Base-by-base conservation (phyloP, 2,329 filamentous ascomycete genomes). In the Epichloe scottii region DNA sequence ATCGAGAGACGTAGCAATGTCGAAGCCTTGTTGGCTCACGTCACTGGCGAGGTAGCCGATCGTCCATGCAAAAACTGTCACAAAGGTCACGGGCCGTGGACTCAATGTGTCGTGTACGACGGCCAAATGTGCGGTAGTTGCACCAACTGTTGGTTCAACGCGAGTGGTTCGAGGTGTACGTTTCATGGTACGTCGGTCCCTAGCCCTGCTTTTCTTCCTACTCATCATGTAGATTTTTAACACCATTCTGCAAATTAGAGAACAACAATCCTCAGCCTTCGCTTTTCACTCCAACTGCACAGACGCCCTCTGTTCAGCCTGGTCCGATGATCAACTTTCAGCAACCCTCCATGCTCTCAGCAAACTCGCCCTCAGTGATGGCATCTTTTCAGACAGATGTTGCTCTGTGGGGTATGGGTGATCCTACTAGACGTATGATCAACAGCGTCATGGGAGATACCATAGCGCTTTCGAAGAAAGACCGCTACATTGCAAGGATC, bases 121-220 rank as follows among this genome's bases (percentile, higher is more conserved):
- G 77, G 78, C 1, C 75, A 79, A 59, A 77, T 81, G 75, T 80
- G 76, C 53, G 78, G 78, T 10, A 79, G 76, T 58, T 82, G 78
- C 55, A 73, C 77, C 52, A 82, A 82, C 59, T 82, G 78, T 60
- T 81, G 78, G 78, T 81, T 77, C 62, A 82, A 82, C 51, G 78
- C 78, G 7, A 79, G 76, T 48, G 78, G 78, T 10, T 72, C 76
- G 10, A 66, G 78, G 48, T 82, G 78, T 54, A 80, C 77, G 14
- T 81, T 80, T 59, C 78, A 81, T 53, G 76, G 78, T 80, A 66
- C 56, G 73, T 61, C 35, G 8, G 17, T 46, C 10, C 10, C 26
- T 11, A 34, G 38, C 30, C 46, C 26, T 37, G 19, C 26, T 19
- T 30, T 11, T 12, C 26, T 35, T 26, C 8, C 6, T n/a, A 10